Percentiles rank a stretch among this genome's conserved stretches.
phyloP scores from a whole-genome alignment of 1,284 basidiomycete species.

The Ceratobasidium sp. region DNA sequence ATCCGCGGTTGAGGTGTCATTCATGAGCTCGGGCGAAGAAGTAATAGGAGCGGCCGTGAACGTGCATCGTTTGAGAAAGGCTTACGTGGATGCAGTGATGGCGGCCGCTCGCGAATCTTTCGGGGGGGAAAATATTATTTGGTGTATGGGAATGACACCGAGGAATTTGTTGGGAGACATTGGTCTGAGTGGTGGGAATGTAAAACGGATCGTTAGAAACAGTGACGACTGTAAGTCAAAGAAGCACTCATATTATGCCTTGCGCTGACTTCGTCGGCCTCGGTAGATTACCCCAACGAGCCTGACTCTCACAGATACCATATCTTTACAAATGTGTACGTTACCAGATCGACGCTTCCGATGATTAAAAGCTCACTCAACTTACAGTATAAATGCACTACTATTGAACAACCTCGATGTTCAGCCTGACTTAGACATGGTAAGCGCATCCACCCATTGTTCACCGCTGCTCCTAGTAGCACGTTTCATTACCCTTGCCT shows the following conservation, averaged over 20 bases:
- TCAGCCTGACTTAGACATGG: slow-evolving; percentile 49
- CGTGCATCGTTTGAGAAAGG: slow-evolving; percentile 30
- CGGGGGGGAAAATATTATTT: slow-evolving; percentile 45
- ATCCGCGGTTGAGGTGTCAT: slow-evolving; percentile 38
- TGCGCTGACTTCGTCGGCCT: not conserved
- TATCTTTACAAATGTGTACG: slow-evolving; percentile 46
- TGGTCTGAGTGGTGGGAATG: slow-evolving; percentile 23
- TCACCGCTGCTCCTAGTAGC: not conserved
- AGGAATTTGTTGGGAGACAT: slow-evolving; percentile 45
- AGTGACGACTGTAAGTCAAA: slow-evolving; percentile 45
- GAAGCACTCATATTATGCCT: not conserved
- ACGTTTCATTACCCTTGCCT: not conserved
- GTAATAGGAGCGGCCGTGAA: slow-evolving; percentile 34
- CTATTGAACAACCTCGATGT: slow-evolving; percentile 45
- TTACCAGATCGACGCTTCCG: not conserved
- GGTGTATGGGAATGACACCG: slow-evolving; percentile 49
- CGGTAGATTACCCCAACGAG: slow-evolving; percentile 45
- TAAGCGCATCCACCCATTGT: not conserved
- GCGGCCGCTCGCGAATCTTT: slow-evolving; percentile 43
- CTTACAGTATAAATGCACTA: slow-evolving; percentile 38
- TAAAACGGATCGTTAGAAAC: slow-evolving; percentile 39
- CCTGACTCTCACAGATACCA: slow-evolving; percentile 48
- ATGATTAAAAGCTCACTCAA: not conserved
- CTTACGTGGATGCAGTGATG: slow-evolving; percentile 45
- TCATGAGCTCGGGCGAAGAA: slow-evolving; percentile 28